Percentiles rank a stretch among this genome's conserved stretches.
phyloP scores from a whole-genome alignment of 768 basidiomycete genomes.

The Calocybe cyanea region DNA sequence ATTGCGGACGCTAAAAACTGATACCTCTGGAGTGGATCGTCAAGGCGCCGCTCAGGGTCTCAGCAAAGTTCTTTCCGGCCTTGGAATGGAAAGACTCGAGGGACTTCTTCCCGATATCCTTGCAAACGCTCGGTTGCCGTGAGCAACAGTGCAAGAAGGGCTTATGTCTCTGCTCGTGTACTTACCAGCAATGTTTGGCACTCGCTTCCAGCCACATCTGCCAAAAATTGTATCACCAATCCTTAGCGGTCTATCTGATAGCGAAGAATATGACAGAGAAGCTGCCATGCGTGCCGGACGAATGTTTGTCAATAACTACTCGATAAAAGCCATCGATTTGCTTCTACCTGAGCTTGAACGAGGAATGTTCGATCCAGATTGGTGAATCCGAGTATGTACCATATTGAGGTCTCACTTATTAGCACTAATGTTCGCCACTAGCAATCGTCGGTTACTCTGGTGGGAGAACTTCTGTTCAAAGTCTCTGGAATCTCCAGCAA shows the following conservation, averaged over 20 bases:
- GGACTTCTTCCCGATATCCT: slow-evolving; percentile 93
- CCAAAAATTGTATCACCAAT: slow-evolving; percentile 94
- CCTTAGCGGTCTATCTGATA: slow-evolving; percentile 84
- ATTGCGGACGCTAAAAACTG: slow-evolving; percentile 83
- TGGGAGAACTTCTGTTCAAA: slow-evolving; percentile 95
- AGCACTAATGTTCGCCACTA: slow-evolving; percentile 24
- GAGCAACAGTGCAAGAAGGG: slow-evolving; percentile 91
- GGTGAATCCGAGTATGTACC: slow-evolving; percentile 84
- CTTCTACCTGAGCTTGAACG: slow-evolving; percentile 90
- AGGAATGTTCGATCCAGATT: slow-evolving; percentile 92
- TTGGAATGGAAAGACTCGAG: slow-evolving; percentile 97
- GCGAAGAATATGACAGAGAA: slow-evolving; percentile 93
- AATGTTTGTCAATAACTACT: slow-evolving; percentile 96
- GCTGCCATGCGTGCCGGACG: slow-evolving; percentile 98
- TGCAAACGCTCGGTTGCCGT: slow-evolving; percentile 82
- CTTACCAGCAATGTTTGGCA: slow-evolving; percentile 93
- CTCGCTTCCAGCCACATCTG: slow-evolving; percentile 93
- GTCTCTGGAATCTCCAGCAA: slow-evolving; percentile 95
- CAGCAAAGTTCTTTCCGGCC: slow-evolving; percentile 89
- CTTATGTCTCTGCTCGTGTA: slow-evolving; percentile 98
- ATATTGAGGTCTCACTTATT: background rate
- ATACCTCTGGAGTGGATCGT: slow-evolving; percentile 92
- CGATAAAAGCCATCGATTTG: slow-evolving; percentile 86
- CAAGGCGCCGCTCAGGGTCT: slow-evolving; percentile 98
- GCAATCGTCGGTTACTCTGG: slow-evolving; percentile 95